phyloP scores from a whole-genome alignment of 148 eudicot species.

The Limonium bicolor region DNA sequence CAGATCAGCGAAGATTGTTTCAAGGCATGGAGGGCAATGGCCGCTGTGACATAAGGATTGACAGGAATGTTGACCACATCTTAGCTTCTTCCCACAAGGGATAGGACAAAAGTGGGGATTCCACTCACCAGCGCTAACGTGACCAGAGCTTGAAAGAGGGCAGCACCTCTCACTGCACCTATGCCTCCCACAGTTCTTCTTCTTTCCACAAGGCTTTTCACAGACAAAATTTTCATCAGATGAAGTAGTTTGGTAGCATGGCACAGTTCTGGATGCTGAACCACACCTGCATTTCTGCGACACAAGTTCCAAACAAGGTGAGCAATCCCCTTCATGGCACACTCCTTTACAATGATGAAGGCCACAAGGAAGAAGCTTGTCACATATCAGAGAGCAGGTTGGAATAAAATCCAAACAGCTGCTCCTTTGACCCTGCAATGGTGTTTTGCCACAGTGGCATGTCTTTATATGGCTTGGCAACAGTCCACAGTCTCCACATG shows the following conservation, averaged over 20 bases:
- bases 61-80: conserved; percentile 91
- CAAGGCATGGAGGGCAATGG: conserved; percentile 93
- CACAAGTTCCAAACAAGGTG: conserved; percentile 61
- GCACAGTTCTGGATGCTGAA: conserved; percentile 64
- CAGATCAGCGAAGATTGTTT: conserved; percentile 74
- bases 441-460: conserved; percentile 80
- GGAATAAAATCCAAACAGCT: conserved; percentile 83
- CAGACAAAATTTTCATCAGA: conserved; percentile 42
- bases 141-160: conserved; percentile 49
- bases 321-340: conserved; percentile 66
- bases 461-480: conserved; percentile 53
- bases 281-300: conserved; percentile 76
- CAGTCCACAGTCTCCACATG: conserved; percentile 76
- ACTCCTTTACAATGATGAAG: conserved; percentile 45
- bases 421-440: conserved; percentile 27
- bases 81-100: conserved; percentile 81
- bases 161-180: conserved; percentile 94
- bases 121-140: conserved; percentile 29
- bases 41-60: conserved; percentile 82
- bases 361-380: conserved; percentile 64
- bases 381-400: conserved; percentile 58
- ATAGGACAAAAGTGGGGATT: conserved; percentile 82
- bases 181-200: conserved; percentile 95
- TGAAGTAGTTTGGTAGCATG: conserved; percentile 48
- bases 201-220: conserved; percentile 77